A percentile compares a stretch with the other conserved stretches of the same genome.
These are phyloP conservation scores for Marsdenia floribunda DNA, from an alignment of 257 asterid genomes.

Conservation along the genomic window DNA sequence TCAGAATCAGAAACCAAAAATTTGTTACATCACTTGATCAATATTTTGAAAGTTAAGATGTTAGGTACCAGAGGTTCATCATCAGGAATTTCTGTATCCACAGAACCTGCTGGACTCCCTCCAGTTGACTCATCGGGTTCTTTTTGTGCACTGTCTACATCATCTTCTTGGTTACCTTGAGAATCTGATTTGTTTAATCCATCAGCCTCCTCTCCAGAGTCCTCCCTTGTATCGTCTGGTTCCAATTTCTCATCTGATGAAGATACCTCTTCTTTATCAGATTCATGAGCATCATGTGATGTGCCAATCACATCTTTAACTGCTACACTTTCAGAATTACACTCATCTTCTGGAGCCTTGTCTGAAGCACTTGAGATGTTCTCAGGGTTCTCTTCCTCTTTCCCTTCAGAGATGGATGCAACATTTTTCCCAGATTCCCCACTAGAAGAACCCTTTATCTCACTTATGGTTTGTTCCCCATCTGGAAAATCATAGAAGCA, in stretches of 20 bases:
- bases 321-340: conserved; percentile 46
- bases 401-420: conserved; percentile 27
- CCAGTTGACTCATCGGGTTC: conserved; percentile 23
- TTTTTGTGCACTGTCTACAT: conserved; percentile 22
- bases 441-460: conserved; percentile 27
- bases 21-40: background rate
- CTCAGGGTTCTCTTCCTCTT: conserved; percentile 38
- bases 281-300: conserved; percentile 28
- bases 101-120: conserved; percentile 31
- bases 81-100: conserved; percentile 57
- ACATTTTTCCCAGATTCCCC: conserved; percentile 37
- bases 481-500: conserved; percentile 12
- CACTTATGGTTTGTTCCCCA: conserved; percentile 26
- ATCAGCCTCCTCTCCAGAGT: conserved; percentile 34
- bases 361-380: conserved; percentile 38
- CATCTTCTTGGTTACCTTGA: conserved; percentile 21
- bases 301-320: conserved; percentile 37
- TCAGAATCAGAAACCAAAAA: conserved; percentile 11
- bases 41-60: conserved; percentile 6
- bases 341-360: conserved; percentile 40
- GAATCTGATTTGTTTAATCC: conserved; percentile 29
- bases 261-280: conserved; percentile 48
- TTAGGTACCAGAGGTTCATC: conserved; percentile 80
- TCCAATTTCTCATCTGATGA: conserved; percentile 45
- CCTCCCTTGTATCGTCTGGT: conserved; percentile 37